Conservation (phyloP, 2,329 filamentous ascomycete genomes). For the Penicillium sp. region DNA sequence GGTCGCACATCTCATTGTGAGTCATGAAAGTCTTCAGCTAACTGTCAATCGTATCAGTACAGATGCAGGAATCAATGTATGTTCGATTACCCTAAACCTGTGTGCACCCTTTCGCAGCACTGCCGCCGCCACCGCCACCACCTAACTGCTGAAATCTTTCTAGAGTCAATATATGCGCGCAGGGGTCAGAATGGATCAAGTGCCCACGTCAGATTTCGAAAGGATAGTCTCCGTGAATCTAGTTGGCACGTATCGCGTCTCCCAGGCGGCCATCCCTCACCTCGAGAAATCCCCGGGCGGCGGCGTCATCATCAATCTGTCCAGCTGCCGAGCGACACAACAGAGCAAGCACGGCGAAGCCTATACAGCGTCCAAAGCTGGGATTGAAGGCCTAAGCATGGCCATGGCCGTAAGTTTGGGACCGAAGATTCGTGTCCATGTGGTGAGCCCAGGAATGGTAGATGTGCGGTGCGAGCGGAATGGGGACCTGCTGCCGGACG, state of each 20-base stretch:
- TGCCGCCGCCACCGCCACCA: not conserved
- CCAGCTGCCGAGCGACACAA: conserved; percentile 5
- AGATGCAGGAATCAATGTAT: conserved; percentile 2
- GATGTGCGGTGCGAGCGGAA: conserved; percentile 8
- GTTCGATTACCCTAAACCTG: too few relatives aligned
- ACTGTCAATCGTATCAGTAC: not conserved
- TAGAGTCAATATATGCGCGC: conserved; percentile 9
- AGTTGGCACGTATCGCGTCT: conserved; percentile 6
- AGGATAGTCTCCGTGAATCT: conserved; percentile 2
- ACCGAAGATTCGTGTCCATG: conserved; percentile 3
- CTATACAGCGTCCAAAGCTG: conserved; percentile 5
- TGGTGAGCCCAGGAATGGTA: conserved; percentile 5
- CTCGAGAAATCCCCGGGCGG: conserved; percentile 3
- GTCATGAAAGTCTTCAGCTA: not conserved
- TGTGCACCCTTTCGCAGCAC: too few relatives aligned
- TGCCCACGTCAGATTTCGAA: conserved; percentile 6
- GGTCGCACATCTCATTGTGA: too few relatives aligned
- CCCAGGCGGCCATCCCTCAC: conserved; percentile 2
- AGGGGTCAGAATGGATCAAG: conserved; percentile 7
- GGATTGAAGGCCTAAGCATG: conserved; percentile 7
- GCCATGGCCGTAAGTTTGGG: conserved; percentile 7
- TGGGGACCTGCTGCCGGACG: not conserved
- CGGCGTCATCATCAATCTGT: conserved; percentile 7
- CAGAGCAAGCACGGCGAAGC: conserved; percentile 7
- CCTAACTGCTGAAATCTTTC: not conserved